These are phyloP conservation scores for Sphaerulina musiva DNA, from an alignment of 2,329 filamentous ascomycete genomes.

Conservation along the genomic window DNA sequence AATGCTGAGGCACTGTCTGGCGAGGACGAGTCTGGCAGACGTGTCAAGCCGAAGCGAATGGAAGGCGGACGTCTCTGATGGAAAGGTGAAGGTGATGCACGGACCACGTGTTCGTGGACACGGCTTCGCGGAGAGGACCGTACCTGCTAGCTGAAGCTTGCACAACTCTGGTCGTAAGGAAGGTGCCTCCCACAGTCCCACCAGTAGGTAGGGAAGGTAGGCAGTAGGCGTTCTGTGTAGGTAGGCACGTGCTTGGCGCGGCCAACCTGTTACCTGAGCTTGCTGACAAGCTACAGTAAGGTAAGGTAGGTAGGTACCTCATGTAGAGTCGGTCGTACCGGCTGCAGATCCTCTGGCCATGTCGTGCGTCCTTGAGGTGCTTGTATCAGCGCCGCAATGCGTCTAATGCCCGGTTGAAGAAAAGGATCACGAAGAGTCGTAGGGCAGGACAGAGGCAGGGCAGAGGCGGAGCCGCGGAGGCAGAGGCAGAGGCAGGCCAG, in stretches of 20 bases:
- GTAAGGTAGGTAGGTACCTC: too few relatives aligned
- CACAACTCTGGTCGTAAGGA: constrained; percentile 11
- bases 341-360: constrained; percentile 17
- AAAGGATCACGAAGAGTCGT: constrained; percentile 1
- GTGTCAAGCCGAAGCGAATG: background rate
- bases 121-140: background rate
- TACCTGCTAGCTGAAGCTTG: constrained; percentile 1
- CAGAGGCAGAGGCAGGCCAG: too few relatives aligned
- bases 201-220: constrained; percentile 1
- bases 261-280: background rate
- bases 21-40: background rate
- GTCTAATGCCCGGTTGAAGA: constrained; percentile 8
- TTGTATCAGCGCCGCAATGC: constrained; percentile 10
- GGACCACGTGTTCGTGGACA: constrained; percentile 24
- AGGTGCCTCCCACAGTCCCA: too few relatives aligned
- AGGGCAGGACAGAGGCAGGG: background rate
- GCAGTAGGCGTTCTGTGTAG: background rate
- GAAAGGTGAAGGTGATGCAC: constrained; percentile 19
- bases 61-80: background rate
- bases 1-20: background rate
- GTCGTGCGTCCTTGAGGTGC: constrained; percentile 10
- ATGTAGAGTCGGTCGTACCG: background rate
- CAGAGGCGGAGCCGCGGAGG: too few relatives aligned
- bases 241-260: constrained; percentile 20
- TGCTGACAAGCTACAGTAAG: background rate